A percentile compares a stretch with the other conserved stretches of the same genome.
phyloP scores from a whole-genome alignment of 441 rosid genomes.

The Adansonia gregorii region DNA sequence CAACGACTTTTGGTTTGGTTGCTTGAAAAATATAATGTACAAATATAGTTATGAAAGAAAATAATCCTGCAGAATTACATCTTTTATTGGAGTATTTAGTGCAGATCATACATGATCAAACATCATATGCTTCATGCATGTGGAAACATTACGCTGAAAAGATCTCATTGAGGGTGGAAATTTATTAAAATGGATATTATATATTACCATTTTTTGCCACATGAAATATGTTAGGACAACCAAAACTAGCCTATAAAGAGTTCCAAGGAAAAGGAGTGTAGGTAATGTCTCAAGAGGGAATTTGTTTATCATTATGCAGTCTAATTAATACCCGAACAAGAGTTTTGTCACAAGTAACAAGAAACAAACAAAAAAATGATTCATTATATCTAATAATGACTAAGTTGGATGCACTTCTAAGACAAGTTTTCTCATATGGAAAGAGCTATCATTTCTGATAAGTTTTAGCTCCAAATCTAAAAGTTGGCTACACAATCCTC shows the following conservation, averaged over 20 bases:
- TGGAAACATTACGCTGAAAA: background rate
- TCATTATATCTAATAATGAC: conserved; percentile 4
- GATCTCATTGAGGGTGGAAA: background rate
- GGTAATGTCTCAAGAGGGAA: background rate
- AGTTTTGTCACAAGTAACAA: background rate
- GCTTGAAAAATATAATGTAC: background rate
- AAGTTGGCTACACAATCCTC: background rate
- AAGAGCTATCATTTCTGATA: conserved; percentile 11
- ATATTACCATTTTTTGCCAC: background rate
- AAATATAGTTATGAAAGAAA: background rate
- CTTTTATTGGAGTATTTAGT: background rate
- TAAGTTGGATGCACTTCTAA: conserved; percentile 28
- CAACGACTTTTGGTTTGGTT: background rate
- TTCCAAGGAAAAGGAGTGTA: background rate
- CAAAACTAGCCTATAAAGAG: background rate
- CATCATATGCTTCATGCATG: background rate
- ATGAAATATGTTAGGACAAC: background rate
- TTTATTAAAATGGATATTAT: background rate
- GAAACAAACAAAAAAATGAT: background rate
- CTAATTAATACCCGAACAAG: background rate
- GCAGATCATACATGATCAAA: background rate
- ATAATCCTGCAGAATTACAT: background rate
- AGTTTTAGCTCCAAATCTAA: background rate
- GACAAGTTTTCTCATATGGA: conserved; percentile 27
- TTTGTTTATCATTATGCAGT: background rate